Evolutionary conservation across 441 rosid species (phyloP).

Genomic region (Adansonia grandidieri): DNA sequence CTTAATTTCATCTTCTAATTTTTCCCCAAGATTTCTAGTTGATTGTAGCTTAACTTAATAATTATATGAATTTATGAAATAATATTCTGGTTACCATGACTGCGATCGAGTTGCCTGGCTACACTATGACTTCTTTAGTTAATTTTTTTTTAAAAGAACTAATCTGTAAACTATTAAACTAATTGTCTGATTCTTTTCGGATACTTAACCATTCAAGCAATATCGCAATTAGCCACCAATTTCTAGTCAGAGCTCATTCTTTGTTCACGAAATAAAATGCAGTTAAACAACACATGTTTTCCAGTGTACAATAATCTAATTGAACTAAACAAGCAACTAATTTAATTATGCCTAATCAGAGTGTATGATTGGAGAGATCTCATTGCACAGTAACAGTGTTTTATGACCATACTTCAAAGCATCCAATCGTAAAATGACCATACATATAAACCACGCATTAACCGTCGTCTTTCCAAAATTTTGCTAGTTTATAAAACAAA

Average conservation of each 20-base stretch:
- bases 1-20: background rate
- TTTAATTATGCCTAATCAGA: background rate
- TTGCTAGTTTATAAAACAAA: background rate
- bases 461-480: background rate
- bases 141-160: background rate
- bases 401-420: too few relatives aligned
- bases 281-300: background rate
- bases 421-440: background rate
- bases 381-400: background rate
- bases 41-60: constrained; percentile 14
- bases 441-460: too few relatives aligned
- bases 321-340: background rate
- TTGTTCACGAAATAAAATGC: background rate
- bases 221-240: background rate
- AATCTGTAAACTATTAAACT: background rate
- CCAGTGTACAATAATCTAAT: background rate
- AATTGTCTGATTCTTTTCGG: background rate
- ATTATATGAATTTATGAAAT: background rate
- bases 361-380: background rate
- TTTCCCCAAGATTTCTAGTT: background rate
- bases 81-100: background rate
- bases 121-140: background rate
- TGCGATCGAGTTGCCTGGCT: background rate
- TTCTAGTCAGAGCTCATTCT: background rate
- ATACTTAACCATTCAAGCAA: background rate